phyloP scores from a whole-genome alignment of 2,329 filamentous ascomycete genomes.

The Trichoderma polysporum region DNA sequence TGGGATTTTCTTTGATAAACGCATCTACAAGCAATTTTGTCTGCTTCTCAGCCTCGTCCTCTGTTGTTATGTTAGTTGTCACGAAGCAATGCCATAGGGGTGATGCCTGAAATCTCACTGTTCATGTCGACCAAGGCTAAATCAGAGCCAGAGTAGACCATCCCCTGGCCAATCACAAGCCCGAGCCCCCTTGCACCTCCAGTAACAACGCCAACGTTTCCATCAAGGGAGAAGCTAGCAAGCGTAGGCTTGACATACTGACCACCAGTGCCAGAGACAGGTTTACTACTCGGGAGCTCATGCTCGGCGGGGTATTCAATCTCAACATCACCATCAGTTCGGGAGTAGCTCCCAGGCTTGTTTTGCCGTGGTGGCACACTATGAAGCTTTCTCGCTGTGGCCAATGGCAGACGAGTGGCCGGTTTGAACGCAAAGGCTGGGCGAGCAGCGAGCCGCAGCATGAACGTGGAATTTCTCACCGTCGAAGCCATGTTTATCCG shows the following conservation, averaged over 20 bases:
- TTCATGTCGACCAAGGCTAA: conserved; percentile 94
- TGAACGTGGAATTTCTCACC: not conserved
- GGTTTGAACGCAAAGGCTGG: not conserved
- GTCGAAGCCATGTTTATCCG: not conserved
- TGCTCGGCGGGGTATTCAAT: conserved; percentile 76
- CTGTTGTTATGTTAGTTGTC: conserved; percentile 43
- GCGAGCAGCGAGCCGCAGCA: not conserved
- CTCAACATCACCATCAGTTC: conserved; percentile 75
- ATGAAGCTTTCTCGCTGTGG: conserved; percentile 35
- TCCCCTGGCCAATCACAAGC: conserved; percentile 87
- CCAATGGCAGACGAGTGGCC: conserved; percentile 21
- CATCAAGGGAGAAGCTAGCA: conserved; percentile 81
- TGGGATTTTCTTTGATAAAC: conserved; percentile 78
- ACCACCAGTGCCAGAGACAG: conserved; percentile 74
- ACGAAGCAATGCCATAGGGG: not conserved
- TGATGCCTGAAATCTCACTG: conserved; percentile 50
- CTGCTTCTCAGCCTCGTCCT: conserved; percentile 79
- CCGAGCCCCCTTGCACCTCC: conserved; percentile 88
- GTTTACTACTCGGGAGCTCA: conserved; percentile 68
- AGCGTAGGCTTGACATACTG: conserved; percentile 83
- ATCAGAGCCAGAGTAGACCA: conserved; percentile 84
- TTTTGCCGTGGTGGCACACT: conserved; percentile 37
- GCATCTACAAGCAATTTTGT: conserved; percentile 70
- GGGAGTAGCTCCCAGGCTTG: conserved; percentile 66
- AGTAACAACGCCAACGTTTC: conserved; percentile 80